A percentile compares a stretch with the other conserved stretches of the same genome.
phyloP scores from a whole-genome alignment of 73 alveolate genomes.

The Paramecium sonneborni region DNA sequence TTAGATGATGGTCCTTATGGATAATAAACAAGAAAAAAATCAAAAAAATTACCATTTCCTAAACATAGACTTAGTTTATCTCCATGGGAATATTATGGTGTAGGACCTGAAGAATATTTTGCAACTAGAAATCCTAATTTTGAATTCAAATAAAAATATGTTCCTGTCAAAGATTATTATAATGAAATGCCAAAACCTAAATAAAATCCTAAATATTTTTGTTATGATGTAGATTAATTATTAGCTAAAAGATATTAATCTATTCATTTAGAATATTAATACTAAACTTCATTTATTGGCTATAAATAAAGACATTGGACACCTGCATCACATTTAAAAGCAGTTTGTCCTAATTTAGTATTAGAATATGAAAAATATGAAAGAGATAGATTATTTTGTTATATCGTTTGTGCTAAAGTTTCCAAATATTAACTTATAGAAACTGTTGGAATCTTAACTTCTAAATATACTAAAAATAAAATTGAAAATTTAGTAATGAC shows the following conservation, averaged over 20 bases:
- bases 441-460: not conserved
- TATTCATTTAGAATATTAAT: not conserved
- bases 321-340: conserved; percentile 5
- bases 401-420: not conserved
- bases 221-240: conserved; percentile 32
- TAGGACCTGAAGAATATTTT: conserved; percentile 51
- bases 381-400: conserved; percentile 24
- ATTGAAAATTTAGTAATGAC: not conserved
- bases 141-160: conserved; percentile 13
- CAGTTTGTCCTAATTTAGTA: conserved; percentile 17
- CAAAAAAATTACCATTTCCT: conserved; percentile 22
- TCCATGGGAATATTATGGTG: conserved; percentile 61
- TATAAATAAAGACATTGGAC: conserved; percentile 55
- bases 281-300: not conserved
- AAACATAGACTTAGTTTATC: conserved; percentile 31
- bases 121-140: conserved; percentile 49
- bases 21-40: not conserved
- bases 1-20: conserved; percentile 62
- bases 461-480: not conserved
- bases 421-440: not conserved
- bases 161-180: conserved; percentile 19
- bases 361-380: conserved; percentile 15
- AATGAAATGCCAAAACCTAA: conserved; percentile 53
- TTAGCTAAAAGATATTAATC: conserved; percentile 14
- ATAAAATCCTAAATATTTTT: conserved; percentile 25